phyloP scores from a whole-genome alignment of 2,329 filamentous ascomycete genomes.

The Colletotrichum siamense region DNA sequence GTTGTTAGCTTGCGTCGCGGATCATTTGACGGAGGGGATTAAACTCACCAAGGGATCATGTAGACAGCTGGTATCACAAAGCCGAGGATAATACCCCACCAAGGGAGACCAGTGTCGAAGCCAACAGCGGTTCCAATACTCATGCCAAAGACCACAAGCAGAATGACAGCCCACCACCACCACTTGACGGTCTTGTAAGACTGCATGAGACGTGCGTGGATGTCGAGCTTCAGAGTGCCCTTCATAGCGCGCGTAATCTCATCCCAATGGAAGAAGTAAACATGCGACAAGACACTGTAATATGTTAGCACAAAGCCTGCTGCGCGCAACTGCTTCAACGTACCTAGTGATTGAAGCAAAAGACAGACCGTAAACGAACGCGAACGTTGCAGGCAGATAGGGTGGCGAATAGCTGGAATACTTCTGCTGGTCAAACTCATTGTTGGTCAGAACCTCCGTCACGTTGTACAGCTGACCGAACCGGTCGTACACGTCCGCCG shows the following conservation, averaged over 20 bases:
- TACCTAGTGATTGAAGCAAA: conserved; percentile 69
- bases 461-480: conserved; percentile 53
- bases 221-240: conserved; percentile 15
- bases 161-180: conserved; percentile 62
- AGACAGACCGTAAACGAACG: conserved; percentile 59
- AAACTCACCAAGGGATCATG: conserved; percentile 51
- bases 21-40: background rate
- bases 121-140: conserved; percentile 46
- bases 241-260: conserved; percentile 39
- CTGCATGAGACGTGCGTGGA: conserved; percentile 60
- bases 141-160: conserved; percentile 41
- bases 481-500: conserved; percentile 57
- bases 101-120: conserved; percentile 60
- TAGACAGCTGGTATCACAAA: conserved; percentile 44
- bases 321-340: background rate
- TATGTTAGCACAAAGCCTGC: conserved; percentile 37
- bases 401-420: conserved; percentile 58
- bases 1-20: background rate
- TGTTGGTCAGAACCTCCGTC: conserved; percentile 43
- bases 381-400: conserved; percentile 53
- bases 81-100: conserved; percentile 57
- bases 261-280: conserved; percentile 42
- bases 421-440: conserved; percentile 48
- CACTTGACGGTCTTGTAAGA: conserved; percentile 62
- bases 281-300: conserved; percentile 44